Evolutionary conservation across 148 eudicot genomes (phyloP).

Genomic region (Rhododendron williamsianum): DNA sequence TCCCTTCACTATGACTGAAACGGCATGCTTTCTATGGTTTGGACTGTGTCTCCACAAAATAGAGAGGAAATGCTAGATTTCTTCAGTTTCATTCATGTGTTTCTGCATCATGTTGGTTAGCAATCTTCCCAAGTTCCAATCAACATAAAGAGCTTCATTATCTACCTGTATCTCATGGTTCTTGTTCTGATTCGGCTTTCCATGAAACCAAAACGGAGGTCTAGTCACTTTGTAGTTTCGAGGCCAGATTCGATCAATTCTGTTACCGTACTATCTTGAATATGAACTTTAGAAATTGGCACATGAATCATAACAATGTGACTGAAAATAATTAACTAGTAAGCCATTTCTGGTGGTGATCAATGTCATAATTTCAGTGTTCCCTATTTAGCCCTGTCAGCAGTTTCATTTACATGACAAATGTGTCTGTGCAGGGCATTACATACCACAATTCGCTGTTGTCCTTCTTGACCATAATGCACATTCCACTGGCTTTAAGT

Average conservation of each 20-base stretch:
- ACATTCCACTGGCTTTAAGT: slow-evolving; percentile 47
- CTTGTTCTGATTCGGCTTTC: neutral
- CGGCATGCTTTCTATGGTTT: neutral
- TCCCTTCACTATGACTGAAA: neutral
- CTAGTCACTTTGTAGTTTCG: neutral
- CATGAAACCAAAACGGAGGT: neutral
- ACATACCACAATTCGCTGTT: slow-evolving; percentile 84
- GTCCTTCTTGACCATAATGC: slow-evolving; percentile 67
- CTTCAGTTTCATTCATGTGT: neutral
- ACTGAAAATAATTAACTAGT: neutral
- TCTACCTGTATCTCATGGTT: neutral
- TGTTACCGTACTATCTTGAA: neutral
- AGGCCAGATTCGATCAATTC: neutral
- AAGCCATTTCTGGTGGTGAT: neutral
- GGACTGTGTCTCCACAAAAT: neutral
- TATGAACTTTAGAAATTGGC: neutral
- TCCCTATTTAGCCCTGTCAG: neutral
- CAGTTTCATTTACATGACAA: neutral
- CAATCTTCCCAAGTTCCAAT: neutral
- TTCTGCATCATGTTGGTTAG: neutral
- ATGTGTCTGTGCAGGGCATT: slow-evolving; percentile 56
- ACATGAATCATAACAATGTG: neutral
- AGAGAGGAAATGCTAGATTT: neutral
- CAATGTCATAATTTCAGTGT: neutral
- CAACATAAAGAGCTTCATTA: neutral